Percentiles rank a stretch among this genome's conserved stretches.
Evolutionary conservation across 2,329 filamentous ascomycete genomes (phyloP).

Genomic region (Penicillium freii): DNA sequence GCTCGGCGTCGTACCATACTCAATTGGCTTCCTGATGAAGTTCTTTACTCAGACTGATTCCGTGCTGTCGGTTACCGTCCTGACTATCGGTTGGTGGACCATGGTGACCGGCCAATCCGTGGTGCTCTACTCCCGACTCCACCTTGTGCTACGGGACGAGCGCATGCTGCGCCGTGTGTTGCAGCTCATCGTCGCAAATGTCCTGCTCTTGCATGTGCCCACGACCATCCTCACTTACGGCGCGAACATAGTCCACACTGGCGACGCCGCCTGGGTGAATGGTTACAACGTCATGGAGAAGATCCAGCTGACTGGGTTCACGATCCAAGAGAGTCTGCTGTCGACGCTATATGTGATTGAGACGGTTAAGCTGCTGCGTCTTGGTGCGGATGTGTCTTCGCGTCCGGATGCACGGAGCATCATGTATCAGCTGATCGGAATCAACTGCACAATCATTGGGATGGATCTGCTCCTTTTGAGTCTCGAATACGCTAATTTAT

Average conservation of each 20-base stretch:
- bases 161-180: constrained; percentile 51
- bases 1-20: constrained; percentile 38
- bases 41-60: constrained; percentile 35
- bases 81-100: constrained; percentile 56
- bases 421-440: constrained; percentile 47
- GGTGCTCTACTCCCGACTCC: constrained; percentile 62
- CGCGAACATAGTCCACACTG: constrained; percentile 26
- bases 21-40: constrained; percentile 46
- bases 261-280: constrained; percentile 29
- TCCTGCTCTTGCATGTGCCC: constrained; percentile 53
- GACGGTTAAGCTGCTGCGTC: constrained; percentile 49
- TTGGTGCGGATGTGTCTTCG: constrained; percentile 25
- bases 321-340: constrained; percentile 47
- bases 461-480: constrained; percentile 47
- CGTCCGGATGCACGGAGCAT: constrained; percentile 32
- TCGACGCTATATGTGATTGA: constrained; percentile 55
- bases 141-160: constrained; percentile 56
- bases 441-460: constrained; percentile 48
- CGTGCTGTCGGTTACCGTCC: constrained; percentile 40
- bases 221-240: constrained; percentile 57
- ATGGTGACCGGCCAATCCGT: constrained; percentile 63
- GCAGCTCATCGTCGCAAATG: constrained; percentile 58
- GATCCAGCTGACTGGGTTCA: constrained; percentile 47
- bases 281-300: constrained; percentile 49
- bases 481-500: constrained; percentile 42